These are phyloP conservation scores for Albifimbria verrucaria DNA, from an alignment of 2,329 filamentous ascomycete genomes.

Conservation along the genomic window DNA sequence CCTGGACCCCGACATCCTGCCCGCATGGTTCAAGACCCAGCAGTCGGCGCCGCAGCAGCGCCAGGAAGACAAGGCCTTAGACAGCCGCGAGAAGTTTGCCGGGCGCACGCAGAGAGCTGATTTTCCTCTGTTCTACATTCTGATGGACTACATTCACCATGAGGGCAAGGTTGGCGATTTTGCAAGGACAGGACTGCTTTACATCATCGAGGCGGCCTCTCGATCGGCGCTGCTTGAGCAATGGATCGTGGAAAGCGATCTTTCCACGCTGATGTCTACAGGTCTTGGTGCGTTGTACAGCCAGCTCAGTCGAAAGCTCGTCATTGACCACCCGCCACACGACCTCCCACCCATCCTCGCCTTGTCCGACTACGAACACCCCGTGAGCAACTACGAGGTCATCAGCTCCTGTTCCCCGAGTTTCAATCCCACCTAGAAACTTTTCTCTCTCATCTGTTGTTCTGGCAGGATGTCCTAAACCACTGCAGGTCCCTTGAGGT, in stretches of 20 bases:
- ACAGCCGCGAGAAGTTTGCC: conserved; percentile 75
- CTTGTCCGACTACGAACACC: conserved; percentile 83
- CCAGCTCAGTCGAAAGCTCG: conserved; percentile 70
- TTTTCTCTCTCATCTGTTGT: conserved; percentile 90
- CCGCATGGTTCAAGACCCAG: conserved; percentile 81
- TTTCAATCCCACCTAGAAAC: conserved; percentile 87
- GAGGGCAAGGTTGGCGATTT: conserved; percentile 95
- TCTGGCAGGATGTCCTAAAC: conserved; percentile 98
- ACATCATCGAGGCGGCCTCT: conserved; percentile 91
- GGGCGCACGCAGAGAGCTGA: conserved; percentile 86
- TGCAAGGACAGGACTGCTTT: conserved; percentile 86
- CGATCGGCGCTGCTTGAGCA: conserved; percentile 79
- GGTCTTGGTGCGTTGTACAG: conserved; percentile 76
- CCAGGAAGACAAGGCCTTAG: conserved; percentile 38
- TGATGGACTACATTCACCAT: conserved; percentile 95
- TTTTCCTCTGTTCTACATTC: conserved; percentile 91
- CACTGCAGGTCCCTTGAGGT: conserved; percentile 92
- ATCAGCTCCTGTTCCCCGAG: conserved; percentile 71
- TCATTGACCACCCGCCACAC: conserved; percentile 72
- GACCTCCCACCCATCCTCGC: conserved; percentile 79
- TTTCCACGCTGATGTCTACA: conserved; percentile 96
- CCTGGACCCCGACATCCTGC: conserved; percentile 78
- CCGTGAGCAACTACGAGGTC: conserved; percentile 65
- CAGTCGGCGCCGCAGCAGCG: conserved; percentile 15
- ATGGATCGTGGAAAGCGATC: conserved; percentile 95